phyloP scores from a whole-genome alignment of 805 yeast genomes.

The Suhomyces emberorum region DNA sequence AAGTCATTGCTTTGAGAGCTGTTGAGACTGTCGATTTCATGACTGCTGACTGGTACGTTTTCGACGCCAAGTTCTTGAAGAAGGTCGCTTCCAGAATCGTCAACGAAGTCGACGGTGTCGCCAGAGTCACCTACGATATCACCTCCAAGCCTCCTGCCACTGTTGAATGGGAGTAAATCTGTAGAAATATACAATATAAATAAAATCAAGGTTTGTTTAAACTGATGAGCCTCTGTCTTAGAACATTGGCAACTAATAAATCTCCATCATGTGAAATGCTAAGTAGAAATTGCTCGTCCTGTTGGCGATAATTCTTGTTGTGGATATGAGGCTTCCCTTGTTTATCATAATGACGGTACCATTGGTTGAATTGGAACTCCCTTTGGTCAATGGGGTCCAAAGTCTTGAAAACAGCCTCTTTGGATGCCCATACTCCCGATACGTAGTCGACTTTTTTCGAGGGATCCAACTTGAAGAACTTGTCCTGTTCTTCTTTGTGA shows the following conservation, averaged over 20 bases:
- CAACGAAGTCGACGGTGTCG: conserved; percentile 98
- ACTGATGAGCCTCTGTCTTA: conserved; percentile 39
- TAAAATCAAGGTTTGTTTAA: no score
- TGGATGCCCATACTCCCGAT: conserved; percentile 66
- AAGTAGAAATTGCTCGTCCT: conserved; percentile 48
- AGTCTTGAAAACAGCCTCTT: conserved; percentile 71
- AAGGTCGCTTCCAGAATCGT: conserved; percentile 93
- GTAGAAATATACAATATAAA: background rate
- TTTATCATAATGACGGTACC: conserved; percentile 48
- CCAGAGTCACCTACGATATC: conserved; percentile 97
- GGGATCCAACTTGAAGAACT: conserved; percentile 22
- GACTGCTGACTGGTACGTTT: conserved; percentile 99
- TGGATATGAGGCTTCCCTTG: conserved; percentile 45
- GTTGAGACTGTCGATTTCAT: conserved; percentile 96
- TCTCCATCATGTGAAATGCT: conserved; percentile 68
- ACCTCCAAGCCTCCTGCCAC: conserved; percentile 99
- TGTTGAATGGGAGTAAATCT: conserved; percentile 91
- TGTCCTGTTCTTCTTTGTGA: conserved; percentile 40
- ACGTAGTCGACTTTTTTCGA: conserved; percentile 32
- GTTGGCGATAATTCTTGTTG: conserved; percentile 22
- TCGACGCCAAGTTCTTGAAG: conserved; percentile 89
- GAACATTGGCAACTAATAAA: conserved; percentile 52
- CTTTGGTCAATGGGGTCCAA: conserved; percentile 48
- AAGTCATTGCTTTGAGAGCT: conserved; percentile 98
- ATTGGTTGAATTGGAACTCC: conserved; percentile 52